phyloP scores from a whole-genome alignment of 2,329 filamentous ascomycete genomes.

The Talaromyces sp. region DNA sequence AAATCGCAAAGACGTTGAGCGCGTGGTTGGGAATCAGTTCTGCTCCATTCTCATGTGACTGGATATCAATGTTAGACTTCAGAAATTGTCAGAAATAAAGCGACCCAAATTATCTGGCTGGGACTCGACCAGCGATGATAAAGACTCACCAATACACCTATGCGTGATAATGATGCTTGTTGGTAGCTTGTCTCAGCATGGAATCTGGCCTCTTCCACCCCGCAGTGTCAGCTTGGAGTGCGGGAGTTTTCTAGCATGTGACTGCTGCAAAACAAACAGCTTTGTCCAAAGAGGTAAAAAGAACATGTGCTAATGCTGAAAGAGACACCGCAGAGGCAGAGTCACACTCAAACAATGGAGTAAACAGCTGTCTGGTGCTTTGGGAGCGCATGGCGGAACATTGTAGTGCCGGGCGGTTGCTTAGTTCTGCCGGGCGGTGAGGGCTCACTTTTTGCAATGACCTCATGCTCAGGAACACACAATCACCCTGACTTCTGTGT shows the following conservation, averaged over 20 bases:
- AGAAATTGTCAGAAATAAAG: background rate
- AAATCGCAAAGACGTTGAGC: background rate
- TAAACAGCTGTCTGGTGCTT: background rate
- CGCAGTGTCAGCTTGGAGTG: background rate
- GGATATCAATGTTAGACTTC: background rate
- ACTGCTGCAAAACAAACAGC: background rate
- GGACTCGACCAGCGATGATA: background rate
- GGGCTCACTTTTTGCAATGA: slow-evolving; percentile 4
- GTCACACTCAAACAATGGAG: background rate
- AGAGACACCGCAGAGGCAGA: background rate
- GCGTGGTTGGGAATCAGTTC: background rate
- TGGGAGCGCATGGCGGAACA: background rate
- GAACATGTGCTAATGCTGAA: background rate
- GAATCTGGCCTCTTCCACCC: background rate
- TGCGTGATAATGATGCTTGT: background rate
- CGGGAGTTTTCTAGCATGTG: background rate
- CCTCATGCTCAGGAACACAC: slow-evolving; percentile 6
- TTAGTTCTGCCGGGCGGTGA: slow-evolving; percentile 11
- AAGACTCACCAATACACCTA: background rate
- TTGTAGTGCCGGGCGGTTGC: background rate
- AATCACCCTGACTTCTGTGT: background rate
- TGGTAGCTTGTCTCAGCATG: background rate
- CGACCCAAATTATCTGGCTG: background rate
- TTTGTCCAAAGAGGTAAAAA: background rate
- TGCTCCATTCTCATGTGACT: background rate